These are phyloP conservation scores for Neurospora sp. DNA, from an alignment of 495 filamentous ascomycete species.

Conservation along the genomic window DNA sequence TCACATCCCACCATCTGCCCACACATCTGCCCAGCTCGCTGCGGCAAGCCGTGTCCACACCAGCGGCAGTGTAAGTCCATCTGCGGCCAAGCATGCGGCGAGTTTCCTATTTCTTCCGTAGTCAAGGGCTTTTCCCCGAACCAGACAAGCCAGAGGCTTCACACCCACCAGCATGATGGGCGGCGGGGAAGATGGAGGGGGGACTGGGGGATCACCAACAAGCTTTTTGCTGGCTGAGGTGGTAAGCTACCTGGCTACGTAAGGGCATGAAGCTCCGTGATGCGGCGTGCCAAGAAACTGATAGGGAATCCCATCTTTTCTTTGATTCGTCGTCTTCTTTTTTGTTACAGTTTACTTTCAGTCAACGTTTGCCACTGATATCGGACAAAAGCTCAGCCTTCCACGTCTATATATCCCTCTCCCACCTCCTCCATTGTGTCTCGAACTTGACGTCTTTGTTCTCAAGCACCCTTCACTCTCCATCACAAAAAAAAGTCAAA, in stretches of 20 bases:
- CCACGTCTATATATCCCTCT: neutral
- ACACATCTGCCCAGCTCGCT: neutral
- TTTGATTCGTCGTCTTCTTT: neutral
- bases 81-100: neutral
- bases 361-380: neutral
- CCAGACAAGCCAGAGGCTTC: neutral
- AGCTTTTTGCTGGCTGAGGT: neutral
- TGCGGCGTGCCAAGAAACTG: neutral
- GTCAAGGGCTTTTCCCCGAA: neutral
- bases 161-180: neutral
- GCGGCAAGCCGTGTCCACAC: neutral
- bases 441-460: neutral
- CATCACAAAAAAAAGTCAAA: neutral
- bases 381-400: neutral
- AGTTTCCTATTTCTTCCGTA: neutral
- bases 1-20: neutral
- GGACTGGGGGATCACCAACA: neutral
- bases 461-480: neutral
- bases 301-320: neutral
- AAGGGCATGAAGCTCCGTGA: neutral
- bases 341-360: neutral
- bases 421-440: neutral
- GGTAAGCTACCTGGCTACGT: neutral
- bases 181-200: neutral
- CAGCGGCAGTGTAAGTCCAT: neutral